Conservation (phyloP, 345 rosid genomes). For the Hypericum androsaemum region DNA sequence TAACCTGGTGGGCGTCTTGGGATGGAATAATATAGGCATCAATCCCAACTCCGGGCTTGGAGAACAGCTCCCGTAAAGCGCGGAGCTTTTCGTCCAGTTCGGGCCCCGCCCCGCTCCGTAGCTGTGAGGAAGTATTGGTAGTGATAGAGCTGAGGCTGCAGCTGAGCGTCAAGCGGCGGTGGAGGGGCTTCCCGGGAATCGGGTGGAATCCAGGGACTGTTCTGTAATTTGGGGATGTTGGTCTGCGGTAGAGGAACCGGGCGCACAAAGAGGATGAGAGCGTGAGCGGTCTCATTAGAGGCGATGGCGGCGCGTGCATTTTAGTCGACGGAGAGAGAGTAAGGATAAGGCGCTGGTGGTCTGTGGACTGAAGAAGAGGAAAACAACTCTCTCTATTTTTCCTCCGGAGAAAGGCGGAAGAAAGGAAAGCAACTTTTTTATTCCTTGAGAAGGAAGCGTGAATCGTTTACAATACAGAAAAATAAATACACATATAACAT, state of each 20-base stretch:
- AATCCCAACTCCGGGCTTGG: constrained; percentile 61
- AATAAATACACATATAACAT: no score
- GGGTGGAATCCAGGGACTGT: constrained; percentile 13
- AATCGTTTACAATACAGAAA: no score
- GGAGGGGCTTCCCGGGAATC: constrained; percentile 16
- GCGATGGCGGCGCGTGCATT: constrained; percentile 34
- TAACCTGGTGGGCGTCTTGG: constrained; percentile 94
- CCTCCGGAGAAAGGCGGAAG: no score
- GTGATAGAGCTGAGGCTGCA: constrained; percentile 49
- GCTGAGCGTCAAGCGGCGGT: constrained; percentile 7
- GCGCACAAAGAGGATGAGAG: constrained; percentile 28
- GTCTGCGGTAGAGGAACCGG: constrained; percentile 29
- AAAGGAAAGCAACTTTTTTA: no score
- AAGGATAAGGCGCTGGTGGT: neutral
- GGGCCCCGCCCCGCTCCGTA: constrained; percentile 23
- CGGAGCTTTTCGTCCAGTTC: constrained; percentile 62
- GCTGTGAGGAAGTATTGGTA: constrained; percentile 67
- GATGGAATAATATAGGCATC: constrained; percentile 96
- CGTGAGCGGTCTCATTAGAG: constrained; percentile 37
- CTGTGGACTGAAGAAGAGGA: neutral
- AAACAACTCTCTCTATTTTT: no score
- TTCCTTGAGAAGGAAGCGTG: no score
- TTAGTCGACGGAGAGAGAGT: neutral
- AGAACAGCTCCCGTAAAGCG: constrained; percentile 53
- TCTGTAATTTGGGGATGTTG: constrained; percentile 24